Percentiles rank a stretch among this genome's conserved stretches.
Evolutionary conservation across 2,329 filamentous ascomycete species (phyloP).

Genomic region (Fusarium succisae): DNA sequence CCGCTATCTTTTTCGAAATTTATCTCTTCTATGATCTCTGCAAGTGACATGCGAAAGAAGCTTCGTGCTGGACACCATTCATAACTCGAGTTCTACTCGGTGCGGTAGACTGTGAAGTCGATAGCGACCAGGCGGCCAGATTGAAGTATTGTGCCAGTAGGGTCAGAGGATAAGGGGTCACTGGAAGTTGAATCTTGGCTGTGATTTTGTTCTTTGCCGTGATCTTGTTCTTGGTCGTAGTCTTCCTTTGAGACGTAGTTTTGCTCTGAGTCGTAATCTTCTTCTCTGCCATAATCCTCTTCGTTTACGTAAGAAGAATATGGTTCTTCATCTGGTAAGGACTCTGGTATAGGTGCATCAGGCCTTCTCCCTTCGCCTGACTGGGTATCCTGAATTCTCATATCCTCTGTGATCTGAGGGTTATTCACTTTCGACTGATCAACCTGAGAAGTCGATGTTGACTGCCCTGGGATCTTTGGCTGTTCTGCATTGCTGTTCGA

Average conservation of each 20-base stretch:
- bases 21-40: background rate
- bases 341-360: background rate
- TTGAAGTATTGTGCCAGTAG: background rate
- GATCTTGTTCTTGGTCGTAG: background rate
- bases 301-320: background rate
- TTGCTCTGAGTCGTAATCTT: background rate
- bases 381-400: background rate
- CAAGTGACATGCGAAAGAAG: background rate
- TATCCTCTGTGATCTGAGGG: background rate
- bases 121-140: background rate
- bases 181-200: background rate
- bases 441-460: background rate
- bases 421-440: background rate
- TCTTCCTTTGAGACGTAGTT: background rate
- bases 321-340: background rate
- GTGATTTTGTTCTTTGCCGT: background rate
- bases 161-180: no score
- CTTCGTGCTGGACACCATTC: background rate
- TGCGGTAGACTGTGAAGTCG: background rate
- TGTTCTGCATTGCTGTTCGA: background rate
- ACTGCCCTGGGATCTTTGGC: background rate
- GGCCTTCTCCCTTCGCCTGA: background rate
- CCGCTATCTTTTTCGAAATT: background rate
- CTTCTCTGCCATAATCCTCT: background rate
- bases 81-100: background rate